Percentiles rank a stretch among this genome's conserved stretches.
These are phyloP conservation scores for Zoysia pacifica DNA, from an alignment of 176 grass and related monocot genomes.

Conservation along the genomic window DNA sequence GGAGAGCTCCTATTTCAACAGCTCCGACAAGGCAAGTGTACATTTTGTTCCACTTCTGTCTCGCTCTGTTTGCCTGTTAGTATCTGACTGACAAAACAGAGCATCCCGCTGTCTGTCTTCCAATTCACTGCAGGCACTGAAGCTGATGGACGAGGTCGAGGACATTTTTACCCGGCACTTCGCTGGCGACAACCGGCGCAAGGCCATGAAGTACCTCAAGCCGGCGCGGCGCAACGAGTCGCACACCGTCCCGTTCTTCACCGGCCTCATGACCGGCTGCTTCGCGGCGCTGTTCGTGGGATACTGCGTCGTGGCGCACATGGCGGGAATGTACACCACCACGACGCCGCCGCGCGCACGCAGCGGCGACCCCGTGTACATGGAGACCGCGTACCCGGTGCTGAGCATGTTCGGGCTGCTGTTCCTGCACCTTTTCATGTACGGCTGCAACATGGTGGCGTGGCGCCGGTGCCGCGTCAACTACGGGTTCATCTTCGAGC, in stretches of 20 bases:
- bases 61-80: neutral
- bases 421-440: conserved; percentile 81
- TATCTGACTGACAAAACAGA: neutral
- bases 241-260: conserved; percentile 67
- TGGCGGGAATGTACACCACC: conserved; percentile 55
- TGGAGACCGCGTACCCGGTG: conserved; percentile 86
- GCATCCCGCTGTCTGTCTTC: too few relatives aligned
- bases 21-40: conserved; percentile 57
- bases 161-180: conserved; percentile 66
- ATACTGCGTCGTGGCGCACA: conserved; percentile 75
- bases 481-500: conserved; percentile 82
- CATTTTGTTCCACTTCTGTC: neutral
- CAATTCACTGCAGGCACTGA: conserved; percentile 38
- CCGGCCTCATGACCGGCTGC: conserved; percentile 65
- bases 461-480: conserved; percentile 76
- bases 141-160: conserved; percentile 80
- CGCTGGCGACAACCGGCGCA: conserved; percentile 53
- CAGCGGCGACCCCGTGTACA: conserved; percentile 53
- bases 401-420: conserved; percentile 79
- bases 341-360: conserved; percentile 13
- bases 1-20: conserved; percentile 91
- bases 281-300: conserved; percentile 63
- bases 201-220: conserved; percentile 90
- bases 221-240: conserved; percentile 60
- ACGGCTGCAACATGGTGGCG: conserved; percentile 75